Evolutionary conservation across 495 filamentous ascomycete species (phyloP).

Genomic region (Gamarada debralockiae): DNA sequence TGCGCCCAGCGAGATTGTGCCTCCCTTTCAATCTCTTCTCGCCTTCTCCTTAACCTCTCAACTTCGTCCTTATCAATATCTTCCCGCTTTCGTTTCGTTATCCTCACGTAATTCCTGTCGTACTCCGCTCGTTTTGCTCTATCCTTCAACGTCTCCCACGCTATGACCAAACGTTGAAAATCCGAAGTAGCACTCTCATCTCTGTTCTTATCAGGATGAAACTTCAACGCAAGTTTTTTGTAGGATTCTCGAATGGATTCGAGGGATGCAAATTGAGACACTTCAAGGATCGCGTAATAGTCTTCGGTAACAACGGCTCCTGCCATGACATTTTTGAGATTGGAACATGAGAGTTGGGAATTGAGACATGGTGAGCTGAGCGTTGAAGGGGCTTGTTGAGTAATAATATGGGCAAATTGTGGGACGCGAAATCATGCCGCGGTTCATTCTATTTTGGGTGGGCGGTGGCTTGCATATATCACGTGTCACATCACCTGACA

Average conservation of each 20-base stretch:
- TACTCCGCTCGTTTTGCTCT: conserved; percentile 7
- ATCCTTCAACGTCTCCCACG: conserved; percentile 13
- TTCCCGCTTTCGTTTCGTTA: conserved; percentile 16
- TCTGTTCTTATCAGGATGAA: conserved; percentile 60
- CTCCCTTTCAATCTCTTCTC: conserved; percentile 12
- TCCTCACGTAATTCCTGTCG: conserved; percentile 9
- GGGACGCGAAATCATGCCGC: too few relatives aligned
- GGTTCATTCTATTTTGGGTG: too few relatives aligned
- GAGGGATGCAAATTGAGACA: conserved; percentile 29
- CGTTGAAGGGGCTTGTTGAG: too few relatives aligned
- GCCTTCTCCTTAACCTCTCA: conserved; percentile 1
- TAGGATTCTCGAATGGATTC: conserved; percentile 42
- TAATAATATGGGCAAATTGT: too few relatives aligned
- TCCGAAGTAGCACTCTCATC: conserved; percentile 35
- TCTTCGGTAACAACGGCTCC: conserved; percentile 11
- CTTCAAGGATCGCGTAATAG: conserved; percentile 36
- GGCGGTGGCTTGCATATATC: too few relatives aligned
- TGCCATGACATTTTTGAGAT: conserved; percentile 8
- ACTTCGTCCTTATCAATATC: conserved; percentile 5
- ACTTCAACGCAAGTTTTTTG: conserved; percentile 47
- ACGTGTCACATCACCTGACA: too few relatives aligned
- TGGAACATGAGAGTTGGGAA: too few relatives aligned
- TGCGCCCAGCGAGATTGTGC: conserved; percentile 9
- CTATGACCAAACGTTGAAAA: conserved; percentile 32
- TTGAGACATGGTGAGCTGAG: too few relatives aligned